Evolutionary conservation across 371 early-diverging fungal species (phyloP), one percentile per base, ranked within the genome.

Genomic region (Chytridium lagenaria): DNA sequence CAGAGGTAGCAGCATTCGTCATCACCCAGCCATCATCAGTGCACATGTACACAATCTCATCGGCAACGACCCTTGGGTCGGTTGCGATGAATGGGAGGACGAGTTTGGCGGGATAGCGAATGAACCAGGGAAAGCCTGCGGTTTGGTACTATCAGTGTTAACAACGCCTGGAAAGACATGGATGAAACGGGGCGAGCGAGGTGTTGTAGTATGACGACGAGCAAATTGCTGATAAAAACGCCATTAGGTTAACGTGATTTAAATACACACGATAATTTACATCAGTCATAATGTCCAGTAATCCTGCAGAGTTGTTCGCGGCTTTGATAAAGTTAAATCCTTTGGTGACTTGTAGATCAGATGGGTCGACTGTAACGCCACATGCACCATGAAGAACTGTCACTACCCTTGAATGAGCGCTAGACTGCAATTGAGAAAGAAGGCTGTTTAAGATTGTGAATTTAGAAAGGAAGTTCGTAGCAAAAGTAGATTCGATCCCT

Each of bases 401-500:
- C 23, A 80, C 80, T 1, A 74, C 75, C 36, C 79, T 69, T 2
- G 68, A 50, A 28, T 59, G 34, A 1, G 7, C 12, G 26, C 66
- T 65, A 15, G 40, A 22, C 49, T 38, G 22, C 30, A 80, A 51
- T 2, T 68, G 12, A 0, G 75, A 74, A 1, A 75, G 28, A 1
- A 80, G 75, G 22, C 59, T 39, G 33, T 64, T 49, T 33, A 71
- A 52, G 22, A 80, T 51, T 5, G 68, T 52, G 50, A 75, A 74
- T 36, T 77, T 71, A 36, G 75, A 75, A 0, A 80, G 75, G 57
- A 69, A 77, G 68, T 80, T 80, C n/a, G 71, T 39, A 28, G 80
- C 80, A 67, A 80, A 71, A 0, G 80, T 77, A 28, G 36, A 26
- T 49, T 80, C 77, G 55, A 80, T 33, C 26, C 72, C 72, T 72